phyloP scores from a whole-genome alignment of 768 basidiomycete genomes.

The Auriscalpium vulgare region DNA sequence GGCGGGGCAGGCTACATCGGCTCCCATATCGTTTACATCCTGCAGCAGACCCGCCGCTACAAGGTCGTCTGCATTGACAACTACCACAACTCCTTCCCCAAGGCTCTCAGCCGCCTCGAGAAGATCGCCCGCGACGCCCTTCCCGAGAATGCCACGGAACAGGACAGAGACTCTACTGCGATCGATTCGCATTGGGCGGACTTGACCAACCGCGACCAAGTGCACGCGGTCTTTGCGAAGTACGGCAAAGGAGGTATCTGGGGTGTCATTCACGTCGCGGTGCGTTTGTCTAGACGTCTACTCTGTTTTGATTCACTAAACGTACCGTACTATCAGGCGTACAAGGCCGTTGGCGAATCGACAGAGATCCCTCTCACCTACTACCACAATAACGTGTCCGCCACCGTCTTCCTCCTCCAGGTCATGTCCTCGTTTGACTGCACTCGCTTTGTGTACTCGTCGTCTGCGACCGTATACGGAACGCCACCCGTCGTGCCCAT shows the following conservation, averaged over 20 bases:
- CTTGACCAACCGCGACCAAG: slow-evolving; percentile 61
- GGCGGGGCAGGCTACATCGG: slow-evolving; percentile 92
- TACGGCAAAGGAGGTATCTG: slow-evolving; percentile 90
- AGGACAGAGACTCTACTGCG: slow-evolving; percentile 63
- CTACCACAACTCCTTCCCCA: slow-evolving; percentile 82
- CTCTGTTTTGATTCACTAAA: too few relatives aligned
- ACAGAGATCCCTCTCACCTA: slow-evolving; percentile 89
- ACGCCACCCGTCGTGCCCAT: slow-evolving; percentile 89
- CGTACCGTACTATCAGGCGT: slow-evolving; percentile 47
- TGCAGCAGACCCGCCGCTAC: slow-evolving; percentile 83
- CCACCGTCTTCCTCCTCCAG: slow-evolving; percentile 80
- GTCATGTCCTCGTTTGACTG: slow-evolving; percentile 81
- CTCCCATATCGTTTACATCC: slow-evolving; percentile 84
- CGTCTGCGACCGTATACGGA: slow-evolving; percentile 97
- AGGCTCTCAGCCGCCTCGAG: slow-evolving; percentile 66
- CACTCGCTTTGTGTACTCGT: slow-evolving; percentile 89
- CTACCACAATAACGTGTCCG: slow-evolving; percentile 90
- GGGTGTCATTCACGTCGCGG: slow-evolving; percentile 95
- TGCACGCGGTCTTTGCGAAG: slow-evolving; percentile 72
- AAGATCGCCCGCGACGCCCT: slow-evolving; percentile 74
- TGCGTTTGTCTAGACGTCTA: slow-evolving; percentile 30
- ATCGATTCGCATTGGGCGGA: slow-evolving; percentile 69
- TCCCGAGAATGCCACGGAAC: slow-evolving; percentile 52
- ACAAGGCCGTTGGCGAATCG: slow-evolving; percentile 97
- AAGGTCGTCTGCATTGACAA: slow-evolving; percentile 95